phyloP scores from a whole-genome alignment of 495 filamentous ascomycete genomes.

The Trichocladium antarcticum region DNA sequence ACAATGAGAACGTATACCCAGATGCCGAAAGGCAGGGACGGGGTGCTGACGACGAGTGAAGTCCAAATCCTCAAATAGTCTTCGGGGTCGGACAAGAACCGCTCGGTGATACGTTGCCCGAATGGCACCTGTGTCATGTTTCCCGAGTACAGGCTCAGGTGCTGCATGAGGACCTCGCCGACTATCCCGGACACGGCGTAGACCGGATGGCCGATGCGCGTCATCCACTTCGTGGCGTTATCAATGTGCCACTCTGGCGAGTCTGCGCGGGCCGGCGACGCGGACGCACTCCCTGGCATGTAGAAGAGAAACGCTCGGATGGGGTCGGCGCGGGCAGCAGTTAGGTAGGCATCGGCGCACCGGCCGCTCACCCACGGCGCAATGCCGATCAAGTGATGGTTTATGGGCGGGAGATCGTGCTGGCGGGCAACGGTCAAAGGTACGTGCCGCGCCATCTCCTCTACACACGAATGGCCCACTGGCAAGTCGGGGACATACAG shows the following conservation, averaged over 20 bases:
- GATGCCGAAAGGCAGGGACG: conserved; percentile 42
- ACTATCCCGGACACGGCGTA: conserved; percentile 64
- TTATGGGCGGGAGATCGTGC: conserved; percentile 56
- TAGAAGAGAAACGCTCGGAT: conserved; percentile 67
- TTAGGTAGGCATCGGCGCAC: conserved; percentile 60
- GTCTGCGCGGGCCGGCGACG: conserved; percentile 47
- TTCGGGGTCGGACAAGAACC: conserved; percentile 56
- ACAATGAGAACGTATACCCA: conserved; percentile 82
- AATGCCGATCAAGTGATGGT: conserved; percentile 56
- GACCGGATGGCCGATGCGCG: conserved; percentile 56
- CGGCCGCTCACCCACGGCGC: conserved; percentile 71
- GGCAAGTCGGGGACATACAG: conserved; percentile 69
- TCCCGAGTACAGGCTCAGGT: conserved; percentile 65
- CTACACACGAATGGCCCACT: conserved; percentile 45
- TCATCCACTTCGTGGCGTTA: conserved; percentile 54
- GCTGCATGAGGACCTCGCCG: conserved; percentile 57
- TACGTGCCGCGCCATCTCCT: conserved; percentile 46
- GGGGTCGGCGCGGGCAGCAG: conserved; percentile 45
- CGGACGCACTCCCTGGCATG: conserved; percentile 45
- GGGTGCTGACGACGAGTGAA: conserved; percentile 31
- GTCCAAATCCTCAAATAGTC: conserved; percentile 44
- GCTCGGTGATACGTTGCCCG: conserved; percentile 42
- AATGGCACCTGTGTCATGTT: conserved; percentile 49
- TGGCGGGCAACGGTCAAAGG: conserved; percentile 65
- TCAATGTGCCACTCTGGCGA: conserved; percentile 55